phyloP scores from a whole-genome alignment of 2,329 filamentous ascomycete genomes.

The Xylariaceae sp. region DNA sequence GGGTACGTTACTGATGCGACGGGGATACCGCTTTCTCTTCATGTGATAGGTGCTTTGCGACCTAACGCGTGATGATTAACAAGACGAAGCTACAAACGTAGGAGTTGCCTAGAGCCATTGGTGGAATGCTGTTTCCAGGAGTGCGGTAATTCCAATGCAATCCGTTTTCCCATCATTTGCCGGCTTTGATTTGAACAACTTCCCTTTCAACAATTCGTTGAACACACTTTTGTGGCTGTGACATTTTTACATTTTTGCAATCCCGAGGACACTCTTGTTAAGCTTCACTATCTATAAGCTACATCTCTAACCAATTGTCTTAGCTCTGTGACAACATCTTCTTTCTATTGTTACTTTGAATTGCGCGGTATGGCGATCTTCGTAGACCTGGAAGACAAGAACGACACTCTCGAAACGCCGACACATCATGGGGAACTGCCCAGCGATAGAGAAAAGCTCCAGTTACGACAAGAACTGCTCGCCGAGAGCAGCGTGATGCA shows the following conservation, averaged over 20 bases:
- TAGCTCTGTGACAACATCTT: neutral
- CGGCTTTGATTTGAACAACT: no score
- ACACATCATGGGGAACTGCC: conserved; percentile 11
- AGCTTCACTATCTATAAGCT: no score
- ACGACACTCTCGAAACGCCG: conserved; percentile 11
- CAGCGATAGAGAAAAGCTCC: conserved; percentile 13
- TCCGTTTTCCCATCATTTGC: no score
- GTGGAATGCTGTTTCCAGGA: no score
- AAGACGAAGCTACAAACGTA: no score
- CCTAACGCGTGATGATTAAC: no score
- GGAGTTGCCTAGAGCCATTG: no score
- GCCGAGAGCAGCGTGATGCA: conserved; percentile 6
- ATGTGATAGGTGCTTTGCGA: neutral
- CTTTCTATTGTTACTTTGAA: neutral
- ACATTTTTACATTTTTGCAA: no score
- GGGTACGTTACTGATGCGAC: neutral
- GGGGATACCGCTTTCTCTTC: neutral
- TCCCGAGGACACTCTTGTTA: no score
- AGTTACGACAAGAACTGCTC: conserved; percentile 15
- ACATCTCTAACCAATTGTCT: neutral
- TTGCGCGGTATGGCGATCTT: conserved; percentile 15
- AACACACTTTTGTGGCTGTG: no score
- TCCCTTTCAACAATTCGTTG: no score
- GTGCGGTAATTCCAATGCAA: no score
- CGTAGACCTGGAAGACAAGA: conserved; percentile 18